Base-by-base conservation (phyloP, 805 yeast genomes). In the Suhomyces prunicola region DNA sequence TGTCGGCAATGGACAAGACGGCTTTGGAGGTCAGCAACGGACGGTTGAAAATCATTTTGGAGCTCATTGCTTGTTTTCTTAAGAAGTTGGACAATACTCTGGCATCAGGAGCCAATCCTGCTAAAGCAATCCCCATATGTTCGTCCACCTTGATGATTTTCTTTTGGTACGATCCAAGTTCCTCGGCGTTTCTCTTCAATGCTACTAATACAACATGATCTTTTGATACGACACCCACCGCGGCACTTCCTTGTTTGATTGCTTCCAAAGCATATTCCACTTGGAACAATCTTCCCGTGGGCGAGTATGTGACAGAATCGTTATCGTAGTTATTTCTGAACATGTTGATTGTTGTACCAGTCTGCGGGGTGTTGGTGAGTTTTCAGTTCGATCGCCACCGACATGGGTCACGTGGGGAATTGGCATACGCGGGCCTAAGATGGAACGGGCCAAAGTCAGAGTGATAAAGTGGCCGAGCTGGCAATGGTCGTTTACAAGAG, bases 71-170 rank as follows among this genome's bases (percentile, higher is more conserved):
- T 65, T 92, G 94, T 63, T 90, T 91, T 69, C 98, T 84, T 63
- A 94, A 77, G 71, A 78, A 92, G 67, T 90, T 94, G 48, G 96
- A 86, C 61, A 94, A 79, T 39, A 94, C 96, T 60, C 99, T 81
- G 23, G 98, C 99, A 68, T 94, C 99, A 15, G 99, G 98, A 0
- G 98, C 97, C 64, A 94, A 82, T 8, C 99, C 99, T 1, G 99
- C 97, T 52, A 94, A 79, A 0, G 97, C 97, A 58, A 94, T 80
- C 33, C 98, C 99, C 80, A 94, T 73, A 69, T 94, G 98, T 56
- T 86, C 87, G 69, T 94, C 99, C 53, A 96, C 86, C 67, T 88
- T 86, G 68, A 93, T 87, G 63, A 94, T 80, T 69, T 94, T 94
- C 79, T 89, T 90, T 69, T 94, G 99, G 71, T 92, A 94, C 41